phyloP scores from a whole-genome alignment of 176 grass and related monocot species.

The Alopecurus myosuroides region DNA sequence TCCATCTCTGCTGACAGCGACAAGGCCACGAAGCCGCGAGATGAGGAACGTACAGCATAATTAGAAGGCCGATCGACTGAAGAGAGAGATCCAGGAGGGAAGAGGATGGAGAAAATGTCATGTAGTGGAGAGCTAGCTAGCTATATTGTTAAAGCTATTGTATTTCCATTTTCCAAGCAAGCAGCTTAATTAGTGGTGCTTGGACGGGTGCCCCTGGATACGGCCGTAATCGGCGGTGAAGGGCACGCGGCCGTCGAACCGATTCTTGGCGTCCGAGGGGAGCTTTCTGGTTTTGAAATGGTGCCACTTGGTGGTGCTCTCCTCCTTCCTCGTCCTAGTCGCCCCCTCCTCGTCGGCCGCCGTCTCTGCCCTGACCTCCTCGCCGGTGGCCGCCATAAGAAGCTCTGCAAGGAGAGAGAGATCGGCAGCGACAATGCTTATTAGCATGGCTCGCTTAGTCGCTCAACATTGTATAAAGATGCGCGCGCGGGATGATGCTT shows the following conservation, averaged over 20 bases:
- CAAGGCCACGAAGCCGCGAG: neutral
- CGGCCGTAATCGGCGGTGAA: conserved; percentile 70
- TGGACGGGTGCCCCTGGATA: conserved; percentile 42
- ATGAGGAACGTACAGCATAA: neutral
- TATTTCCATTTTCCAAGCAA: neutral
- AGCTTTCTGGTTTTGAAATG: conserved; percentile 28
- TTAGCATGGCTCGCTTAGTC: neutral
- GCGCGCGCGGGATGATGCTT: neutral
- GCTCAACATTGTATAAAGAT: too few relatives aligned
- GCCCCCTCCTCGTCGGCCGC: neutral
- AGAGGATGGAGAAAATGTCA: neutral
- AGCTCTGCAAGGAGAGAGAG: neutral
- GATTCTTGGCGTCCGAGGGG: neutral
- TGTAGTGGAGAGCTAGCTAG: neutral
- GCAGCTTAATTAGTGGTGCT: conserved; percentile 47
- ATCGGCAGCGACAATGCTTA: neutral
- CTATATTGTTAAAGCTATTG: neutral
- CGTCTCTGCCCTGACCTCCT: neutral
- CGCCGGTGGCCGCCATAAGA: neutral
- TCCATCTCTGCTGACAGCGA: neutral
- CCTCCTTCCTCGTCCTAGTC: neutral
- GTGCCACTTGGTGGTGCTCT: neutral
- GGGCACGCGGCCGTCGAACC: conserved; percentile 39
- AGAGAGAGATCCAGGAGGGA: neutral
- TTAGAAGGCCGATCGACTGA: neutral